These are phyloP conservation scores for Begonia loranthoides DNA, from an alignment of 306 rosid genomes.

Conservation along the genomic window DNA sequence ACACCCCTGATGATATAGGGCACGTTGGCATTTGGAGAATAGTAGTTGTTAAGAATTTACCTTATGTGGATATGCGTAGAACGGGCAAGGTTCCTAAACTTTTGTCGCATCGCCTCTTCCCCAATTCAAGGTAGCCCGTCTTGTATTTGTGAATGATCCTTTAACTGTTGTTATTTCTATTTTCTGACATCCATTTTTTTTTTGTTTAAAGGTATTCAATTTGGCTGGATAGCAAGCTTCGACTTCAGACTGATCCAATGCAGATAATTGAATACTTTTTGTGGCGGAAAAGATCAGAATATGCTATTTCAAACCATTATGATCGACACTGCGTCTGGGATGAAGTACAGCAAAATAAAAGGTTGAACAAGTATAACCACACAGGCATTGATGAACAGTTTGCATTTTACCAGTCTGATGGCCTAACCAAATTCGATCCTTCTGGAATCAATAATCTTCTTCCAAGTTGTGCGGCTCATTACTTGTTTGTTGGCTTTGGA, in stretches of 20 bases:
- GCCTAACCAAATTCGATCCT: slow-evolving; percentile 67
- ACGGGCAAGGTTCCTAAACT: slow-evolving; percentile 96
- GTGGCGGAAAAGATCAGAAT: slow-evolving; percentile 79
- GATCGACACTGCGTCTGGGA: slow-evolving; percentile 94
- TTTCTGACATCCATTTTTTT: slow-evolving; percentile 1
- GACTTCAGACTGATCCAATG: slow-evolving; percentile 76
- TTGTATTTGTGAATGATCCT: no score
- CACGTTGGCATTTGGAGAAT: slow-evolving; percentile 70
- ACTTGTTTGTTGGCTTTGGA: slow-evolving; percentile 18
- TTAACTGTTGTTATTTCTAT: no score
- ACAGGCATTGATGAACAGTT: slow-evolving; percentile 72
- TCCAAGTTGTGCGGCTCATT: slow-evolving; percentile 63
- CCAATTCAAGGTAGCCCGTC: slow-evolving; percentile 49
- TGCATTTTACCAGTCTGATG: slow-evolving; percentile 63
- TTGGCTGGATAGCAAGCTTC: slow-evolving; percentile 97
- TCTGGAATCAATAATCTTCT: slow-evolving; percentile 40
- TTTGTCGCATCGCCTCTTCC: slow-evolving; percentile 86
- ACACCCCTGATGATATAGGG: slow-evolving; percentile 55
- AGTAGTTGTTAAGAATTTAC: slow-evolving; percentile 58
- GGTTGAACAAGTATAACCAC: slow-evolving; percentile 76
- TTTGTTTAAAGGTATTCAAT: slow-evolving; percentile 67
- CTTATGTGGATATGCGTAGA: slow-evolving; percentile 81
- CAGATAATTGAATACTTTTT: slow-evolving; percentile 70
- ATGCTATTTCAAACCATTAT: slow-evolving; percentile 88
- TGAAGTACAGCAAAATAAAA: slow-evolving; percentile 90